Conservation (phyloP, 78 protist species). For the Fonticula alba region DNA sequence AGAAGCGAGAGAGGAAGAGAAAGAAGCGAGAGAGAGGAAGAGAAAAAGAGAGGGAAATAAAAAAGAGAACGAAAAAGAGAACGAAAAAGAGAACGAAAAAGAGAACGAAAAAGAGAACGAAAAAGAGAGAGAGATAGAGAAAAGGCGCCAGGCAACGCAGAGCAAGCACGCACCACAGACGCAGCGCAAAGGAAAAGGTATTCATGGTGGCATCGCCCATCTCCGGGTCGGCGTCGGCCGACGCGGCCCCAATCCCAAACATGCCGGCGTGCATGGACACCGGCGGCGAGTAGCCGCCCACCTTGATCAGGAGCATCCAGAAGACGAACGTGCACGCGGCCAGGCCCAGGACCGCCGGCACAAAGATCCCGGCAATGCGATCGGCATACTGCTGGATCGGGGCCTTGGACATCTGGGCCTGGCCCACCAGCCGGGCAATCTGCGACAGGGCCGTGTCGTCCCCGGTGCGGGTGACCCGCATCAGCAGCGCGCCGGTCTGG, state of each 20-base stretch:
- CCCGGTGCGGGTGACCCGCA: constrained; percentile 52
- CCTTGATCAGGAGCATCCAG: constrained; percentile 32
- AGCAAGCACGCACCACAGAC: neutral
- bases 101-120: too few relatives aligned
- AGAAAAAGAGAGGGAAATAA: neutral
- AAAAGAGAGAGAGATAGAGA: too few relatives aligned
- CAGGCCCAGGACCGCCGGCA: constrained; percentile 59
- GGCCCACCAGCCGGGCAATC: constrained; percentile 62
- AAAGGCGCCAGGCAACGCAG: neutral
- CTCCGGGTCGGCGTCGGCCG: too few relatives aligned
- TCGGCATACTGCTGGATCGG: constrained; percentile 60
- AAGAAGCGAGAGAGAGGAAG: neutral
- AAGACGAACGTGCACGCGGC: constrained; percentile 44
- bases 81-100: too few relatives aligned
- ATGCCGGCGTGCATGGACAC: neutral
- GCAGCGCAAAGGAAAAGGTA: too few relatives aligned
- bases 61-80: neutral
- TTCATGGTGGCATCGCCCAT: too few relatives aligned
- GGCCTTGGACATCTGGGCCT: constrained; percentile 62
- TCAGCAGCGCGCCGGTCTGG: constrained; percentile 27
- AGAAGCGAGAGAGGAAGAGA: neutral
- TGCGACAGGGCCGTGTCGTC: constrained; percentile 49
- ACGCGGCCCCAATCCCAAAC: too few relatives aligned
- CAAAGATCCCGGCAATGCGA: constrained; percentile 44
- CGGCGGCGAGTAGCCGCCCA: neutral